A percentile compares a stretch with the other conserved stretches of the same genome.
Evolutionary conservation across 2,329 filamentous ascomycete genomes (phyloP).

Genomic region (Xylariaceae sp.): DNA sequence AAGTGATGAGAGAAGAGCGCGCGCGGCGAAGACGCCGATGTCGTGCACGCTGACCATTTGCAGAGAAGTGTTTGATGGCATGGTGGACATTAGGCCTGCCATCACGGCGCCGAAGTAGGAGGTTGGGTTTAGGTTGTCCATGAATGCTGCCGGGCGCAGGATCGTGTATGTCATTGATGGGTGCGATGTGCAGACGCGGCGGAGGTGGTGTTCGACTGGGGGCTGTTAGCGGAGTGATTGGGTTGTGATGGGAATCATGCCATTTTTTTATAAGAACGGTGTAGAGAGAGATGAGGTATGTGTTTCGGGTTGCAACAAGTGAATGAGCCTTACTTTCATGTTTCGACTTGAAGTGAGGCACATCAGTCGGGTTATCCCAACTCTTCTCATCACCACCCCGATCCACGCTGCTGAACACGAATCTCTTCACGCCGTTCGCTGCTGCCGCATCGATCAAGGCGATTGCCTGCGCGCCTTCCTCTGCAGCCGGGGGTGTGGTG

Average conservation of each 20-base stretch:
- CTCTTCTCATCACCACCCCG: conserved; percentile 53
- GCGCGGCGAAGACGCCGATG: conserved; percentile 35
- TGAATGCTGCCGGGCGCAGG: conserved; percentile 37
- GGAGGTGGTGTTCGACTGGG: conserved; percentile 12
- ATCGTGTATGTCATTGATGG: conserved; percentile 35
- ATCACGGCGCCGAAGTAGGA: conserved; percentile 31
- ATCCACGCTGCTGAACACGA: conserved; percentile 62
- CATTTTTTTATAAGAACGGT: neutral
- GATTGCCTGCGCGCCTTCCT: conserved; percentile 34
- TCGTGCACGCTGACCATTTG: conserved; percentile 37
- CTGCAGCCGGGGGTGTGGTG: conserved; percentile 28
- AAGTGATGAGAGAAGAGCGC: conserved; percentile 26
- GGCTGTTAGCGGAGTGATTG: neutral
- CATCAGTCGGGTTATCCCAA: conserved; percentile 45
- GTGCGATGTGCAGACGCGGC: conserved; percentile 10
- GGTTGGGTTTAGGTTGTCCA: conserved; percentile 37
- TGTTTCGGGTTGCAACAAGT: too few relatives aligned
- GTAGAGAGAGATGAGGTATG: neutral
- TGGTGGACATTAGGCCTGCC: conserved; percentile 29
- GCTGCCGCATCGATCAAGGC: conserved; percentile 33
- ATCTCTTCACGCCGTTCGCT: conserved; percentile 46
- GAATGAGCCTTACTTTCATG: conserved; percentile 32
- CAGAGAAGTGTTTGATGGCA: conserved; percentile 28
- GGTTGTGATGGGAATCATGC: neutral
- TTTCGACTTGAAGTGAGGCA: conserved; percentile 58